Evolutionary conservation across 495 filamentous ascomycete species (phyloP).

Genomic region (Lasiosphaeria ovina): DNA sequence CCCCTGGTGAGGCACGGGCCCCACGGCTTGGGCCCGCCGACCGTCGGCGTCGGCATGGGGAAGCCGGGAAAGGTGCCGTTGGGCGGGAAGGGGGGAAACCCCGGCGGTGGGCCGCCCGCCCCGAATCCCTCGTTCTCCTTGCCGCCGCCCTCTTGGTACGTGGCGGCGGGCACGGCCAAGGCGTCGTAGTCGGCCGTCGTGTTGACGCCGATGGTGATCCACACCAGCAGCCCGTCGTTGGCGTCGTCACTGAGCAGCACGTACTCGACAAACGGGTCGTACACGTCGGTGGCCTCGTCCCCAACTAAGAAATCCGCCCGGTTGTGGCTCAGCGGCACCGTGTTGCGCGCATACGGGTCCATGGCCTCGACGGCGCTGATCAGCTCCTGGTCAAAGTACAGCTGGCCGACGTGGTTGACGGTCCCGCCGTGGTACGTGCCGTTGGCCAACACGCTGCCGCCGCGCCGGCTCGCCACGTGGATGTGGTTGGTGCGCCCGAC

Average conservation of each 20-base stretch:
- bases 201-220: constrained; percentile 56
- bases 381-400: constrained; percentile 63
- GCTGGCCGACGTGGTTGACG: constrained; percentile 56
- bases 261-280: constrained; percentile 56
- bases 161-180: background rate
- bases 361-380: constrained; percentile 52
- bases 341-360: constrained; percentile 57
- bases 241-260: constrained; percentile 51
- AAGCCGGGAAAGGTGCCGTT: background rate
- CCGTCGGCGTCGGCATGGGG: background rate
- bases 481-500: constrained; percentile 45
- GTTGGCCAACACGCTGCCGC: constrained; percentile 44
- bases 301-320: constrained; percentile 43
- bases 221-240: constrained; percentile 53
- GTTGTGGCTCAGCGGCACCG: constrained; percentile 49
- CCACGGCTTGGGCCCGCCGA: background rate
- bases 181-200: constrained; percentile 14
- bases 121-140: background rate
- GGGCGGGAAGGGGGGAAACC: background rate
- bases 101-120: background rate
- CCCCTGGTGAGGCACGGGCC: background rate
- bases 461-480: constrained; percentile 46
- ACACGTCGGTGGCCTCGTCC: constrained; percentile 36
- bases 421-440: constrained; percentile 44
- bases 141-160: background rate